These are phyloP conservation scores for Colletotrichum liriopes DNA, from an alignment of 2,329 filamentous ascomycete species.

Conservation along the genomic window DNA sequence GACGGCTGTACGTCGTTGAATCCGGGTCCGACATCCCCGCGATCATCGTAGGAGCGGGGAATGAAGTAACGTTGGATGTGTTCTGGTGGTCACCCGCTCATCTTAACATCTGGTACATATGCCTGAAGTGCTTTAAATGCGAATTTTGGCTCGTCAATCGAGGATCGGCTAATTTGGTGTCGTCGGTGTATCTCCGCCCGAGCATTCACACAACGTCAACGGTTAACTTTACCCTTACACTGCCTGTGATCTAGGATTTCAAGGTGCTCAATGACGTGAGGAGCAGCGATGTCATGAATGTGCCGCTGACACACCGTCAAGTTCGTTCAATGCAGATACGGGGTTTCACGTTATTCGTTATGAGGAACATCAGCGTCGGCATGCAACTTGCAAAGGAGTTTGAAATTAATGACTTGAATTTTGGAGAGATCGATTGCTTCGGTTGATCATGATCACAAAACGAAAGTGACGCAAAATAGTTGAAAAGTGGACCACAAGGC, in stretches of 20 bases:
- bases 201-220: not conserved
- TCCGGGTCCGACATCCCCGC: slow-evolving; percentile 32
- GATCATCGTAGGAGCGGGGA: slow-evolving; percentile 26
- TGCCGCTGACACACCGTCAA: not conserved
- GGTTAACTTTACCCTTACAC: not conserved
- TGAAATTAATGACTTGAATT: too few relatives aligned
- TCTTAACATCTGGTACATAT: not conserved
- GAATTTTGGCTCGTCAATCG: not conserved
- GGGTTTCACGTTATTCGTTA: too few relatives aligned
- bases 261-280: not conserved
- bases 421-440: too few relatives aligned
- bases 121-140: not conserved
- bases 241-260: not conserved
- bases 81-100: not conserved
- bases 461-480: too few relatives aligned
- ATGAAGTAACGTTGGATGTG: not conserved
- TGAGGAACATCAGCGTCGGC: too few relatives aligned
- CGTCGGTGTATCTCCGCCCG: not conserved
- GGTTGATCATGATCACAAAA: too few relatives aligned
- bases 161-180: too few relatives aligned
- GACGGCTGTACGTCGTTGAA: not conserved
- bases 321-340: not conserved
- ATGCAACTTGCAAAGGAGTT: too few relatives aligned
- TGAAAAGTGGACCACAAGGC: too few relatives aligned
- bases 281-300: not conserved